phyloP scores from a whole-genome alignment of 2,329 filamentous ascomycete species.

The Metarhizium sp. region DNA sequence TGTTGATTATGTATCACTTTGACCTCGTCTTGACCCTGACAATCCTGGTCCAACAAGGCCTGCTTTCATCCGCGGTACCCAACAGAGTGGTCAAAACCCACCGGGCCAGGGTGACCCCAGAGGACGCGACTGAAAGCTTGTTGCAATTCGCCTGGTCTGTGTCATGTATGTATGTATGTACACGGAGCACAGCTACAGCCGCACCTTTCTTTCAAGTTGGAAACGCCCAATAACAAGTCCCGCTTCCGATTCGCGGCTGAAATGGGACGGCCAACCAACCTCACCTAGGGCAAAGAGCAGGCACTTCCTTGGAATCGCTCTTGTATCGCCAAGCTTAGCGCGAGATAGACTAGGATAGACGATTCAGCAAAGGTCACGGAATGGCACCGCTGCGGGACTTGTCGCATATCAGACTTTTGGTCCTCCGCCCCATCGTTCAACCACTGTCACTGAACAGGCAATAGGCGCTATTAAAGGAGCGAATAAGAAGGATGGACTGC shows the following conservation, averaged over 20 bases:
- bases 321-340: neutral
- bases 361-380: slow-evolving; percentile 1
- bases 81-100: slow-evolving; percentile 1
- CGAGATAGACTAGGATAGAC: neutral
- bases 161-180: no score
- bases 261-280: neutral
- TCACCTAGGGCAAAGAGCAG: neutral
- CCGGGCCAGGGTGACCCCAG: neutral
- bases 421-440: neutral
- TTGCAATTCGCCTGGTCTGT: neutral
- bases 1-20: neutral
- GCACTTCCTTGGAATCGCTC: neutral
- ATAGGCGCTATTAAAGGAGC: neutral
- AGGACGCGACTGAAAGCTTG: neutral
- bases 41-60: neutral
- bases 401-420: neutral
- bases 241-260: neutral
- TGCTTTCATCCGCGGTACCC: slow-evolving; percentile 3
- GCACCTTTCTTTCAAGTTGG: neutral
- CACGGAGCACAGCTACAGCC: neutral
- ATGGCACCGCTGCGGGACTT: neutral
- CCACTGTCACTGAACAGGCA: neutral
- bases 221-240: neutral
- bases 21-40: neutral
- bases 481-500: neutral